A percentile compares a stretch with the other conserved stretches of the same genome.
These are phyloP conservation scores for Fragaria vesca DNA, from an alignment of 306 rosid species.

Conservation along the genomic window DNA sequence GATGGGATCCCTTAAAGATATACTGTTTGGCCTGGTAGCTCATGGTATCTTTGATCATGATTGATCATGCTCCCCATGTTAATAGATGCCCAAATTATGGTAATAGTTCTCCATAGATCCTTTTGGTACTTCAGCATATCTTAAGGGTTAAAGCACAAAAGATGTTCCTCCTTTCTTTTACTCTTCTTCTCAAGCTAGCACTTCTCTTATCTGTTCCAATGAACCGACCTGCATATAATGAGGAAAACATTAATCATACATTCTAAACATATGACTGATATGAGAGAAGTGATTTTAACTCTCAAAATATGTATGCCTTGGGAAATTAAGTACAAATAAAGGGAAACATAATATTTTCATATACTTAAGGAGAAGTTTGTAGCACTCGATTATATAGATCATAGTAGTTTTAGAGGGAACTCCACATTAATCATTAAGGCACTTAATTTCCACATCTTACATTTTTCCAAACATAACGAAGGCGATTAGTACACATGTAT, in stretches of 20 bases:
- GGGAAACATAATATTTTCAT: constrained; percentile 3
- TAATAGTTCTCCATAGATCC: too few relatives aligned
- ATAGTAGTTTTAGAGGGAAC: neutral
- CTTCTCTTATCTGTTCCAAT: too few relatives aligned
- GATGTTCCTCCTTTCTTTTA: too few relatives aligned
- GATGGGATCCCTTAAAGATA: too few relatives aligned
- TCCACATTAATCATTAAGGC: neutral
- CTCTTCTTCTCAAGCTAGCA: too few relatives aligned
- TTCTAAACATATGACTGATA: neutral
- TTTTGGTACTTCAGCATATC: too few relatives aligned
- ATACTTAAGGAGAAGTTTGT: neutral
- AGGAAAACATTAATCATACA: neutral
- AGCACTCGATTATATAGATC: neutral
- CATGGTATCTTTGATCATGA: too few relatives aligned
- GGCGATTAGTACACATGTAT: neutral
- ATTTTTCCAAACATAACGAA: constrained; percentile 15
- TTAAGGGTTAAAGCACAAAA: too few relatives aligned
- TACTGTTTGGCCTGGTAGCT: too few relatives aligned
- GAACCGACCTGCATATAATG: too few relatives aligned
- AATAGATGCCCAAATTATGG: too few relatives aligned
- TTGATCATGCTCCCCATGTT: too few relatives aligned
- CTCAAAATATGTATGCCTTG: constrained; percentile 10
- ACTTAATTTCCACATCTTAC: neutral
- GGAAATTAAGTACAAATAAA: neutral
- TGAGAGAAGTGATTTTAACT: constrained; percentile 37